Percentiles rank a stretch among this genome's conserved stretches.
Evolutionary conservation across 352 stramenopile species (phyloP).

Genomic region (Globisporangium parvum): DNA sequence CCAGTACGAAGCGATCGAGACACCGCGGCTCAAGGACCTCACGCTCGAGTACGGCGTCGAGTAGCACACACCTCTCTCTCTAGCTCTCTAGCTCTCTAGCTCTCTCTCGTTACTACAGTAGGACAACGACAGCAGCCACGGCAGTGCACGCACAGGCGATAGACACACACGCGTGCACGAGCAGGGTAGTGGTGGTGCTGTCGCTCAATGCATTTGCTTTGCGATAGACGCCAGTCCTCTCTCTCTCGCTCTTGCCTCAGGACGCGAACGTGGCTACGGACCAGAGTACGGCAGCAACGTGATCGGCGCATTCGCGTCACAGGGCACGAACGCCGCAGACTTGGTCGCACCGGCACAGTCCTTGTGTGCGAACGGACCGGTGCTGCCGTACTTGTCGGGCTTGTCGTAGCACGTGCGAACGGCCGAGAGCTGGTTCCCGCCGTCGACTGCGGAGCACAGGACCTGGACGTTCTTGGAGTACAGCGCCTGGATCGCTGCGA

Average conservation of each 20-base stretch:
- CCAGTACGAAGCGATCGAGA: slow-evolving; percentile 45
- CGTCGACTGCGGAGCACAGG: slow-evolving; percentile 51
- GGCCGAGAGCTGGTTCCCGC: slow-evolving; percentile 52
- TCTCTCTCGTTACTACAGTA: too few relatives aligned
- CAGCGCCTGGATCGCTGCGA: slow-evolving; percentile 39
- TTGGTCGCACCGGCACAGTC: slow-evolving; percentile 7
- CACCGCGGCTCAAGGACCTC: slow-evolving; percentile 30
- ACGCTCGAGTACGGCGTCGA: slow-evolving; percentile 29
- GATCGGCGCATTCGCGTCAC: slow-evolving; percentile 3
- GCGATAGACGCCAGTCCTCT: not conserved
- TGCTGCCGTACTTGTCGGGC: slow-evolving; percentile 8
- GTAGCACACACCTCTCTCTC: not conserved
- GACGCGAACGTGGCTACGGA: not conserved
- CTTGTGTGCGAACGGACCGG: slow-evolving; percentile 3
- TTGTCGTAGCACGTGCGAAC: slow-evolving; percentile 68
- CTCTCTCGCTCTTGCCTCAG: not conserved
- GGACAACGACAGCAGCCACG: too few relatives aligned
- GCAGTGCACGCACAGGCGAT: not conserved
- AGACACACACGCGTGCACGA: not conserved
- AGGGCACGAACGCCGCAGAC: slow-evolving; percentile 3
- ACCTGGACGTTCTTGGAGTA: slow-evolving; percentile 62
- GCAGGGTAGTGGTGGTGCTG: not conserved
- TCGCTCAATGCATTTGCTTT: not conserved
- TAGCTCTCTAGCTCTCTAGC: not conserved
- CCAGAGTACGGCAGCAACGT: slow-evolving; percentile 11